Evolutionary conservation across 2,329 filamentous ascomycete species (phyloP).

Genomic region (Fusarium abutilonis): DNA sequence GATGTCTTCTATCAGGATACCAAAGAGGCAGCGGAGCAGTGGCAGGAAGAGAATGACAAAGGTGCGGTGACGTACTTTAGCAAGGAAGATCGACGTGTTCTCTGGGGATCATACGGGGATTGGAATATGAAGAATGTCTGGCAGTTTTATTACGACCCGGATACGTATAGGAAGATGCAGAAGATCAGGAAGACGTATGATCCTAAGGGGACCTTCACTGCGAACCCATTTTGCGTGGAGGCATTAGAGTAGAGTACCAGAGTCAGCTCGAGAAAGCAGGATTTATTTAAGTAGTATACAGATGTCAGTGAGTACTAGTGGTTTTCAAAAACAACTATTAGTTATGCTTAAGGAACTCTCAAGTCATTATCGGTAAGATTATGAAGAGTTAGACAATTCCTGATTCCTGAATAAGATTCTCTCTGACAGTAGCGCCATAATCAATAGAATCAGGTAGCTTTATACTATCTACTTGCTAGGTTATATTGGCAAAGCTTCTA

Average conservation of each 20-base stretch:
- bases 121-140: conserved; percentile 47
- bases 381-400: too few relatives aligned
- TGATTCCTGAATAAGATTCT: too few relatives aligned
- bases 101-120: conserved; percentile 53
- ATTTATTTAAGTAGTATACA: too few relatives aligned
- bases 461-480: too few relatives aligned
- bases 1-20: conserved; percentile 4
- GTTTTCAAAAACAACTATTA: too few relatives aligned
- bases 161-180: conserved; percentile 48
- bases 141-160: conserved; percentile 47
- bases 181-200: conserved; percentile 46
- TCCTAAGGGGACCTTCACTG: conserved; percentile 51
- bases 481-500: too few relatives aligned
- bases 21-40: conserved; percentile 37
- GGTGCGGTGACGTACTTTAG: conserved; percentile 48
- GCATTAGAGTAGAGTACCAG: neutral
- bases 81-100: conserved; percentile 50
- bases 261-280: too few relatives aligned
- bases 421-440: too few relatives aligned
- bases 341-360: too few relatives aligned
- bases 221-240: conserved; percentile 46
- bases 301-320: too few relatives aligned
- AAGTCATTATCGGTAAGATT: too few relatives aligned
- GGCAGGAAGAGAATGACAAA: conserved; percentile 56
- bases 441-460: too few relatives aligned